These are phyloP conservation scores for Euphorbia schlechtendalii DNA, from an alignment of 441 rosid genomes.

Conservation along the genomic window DNA sequence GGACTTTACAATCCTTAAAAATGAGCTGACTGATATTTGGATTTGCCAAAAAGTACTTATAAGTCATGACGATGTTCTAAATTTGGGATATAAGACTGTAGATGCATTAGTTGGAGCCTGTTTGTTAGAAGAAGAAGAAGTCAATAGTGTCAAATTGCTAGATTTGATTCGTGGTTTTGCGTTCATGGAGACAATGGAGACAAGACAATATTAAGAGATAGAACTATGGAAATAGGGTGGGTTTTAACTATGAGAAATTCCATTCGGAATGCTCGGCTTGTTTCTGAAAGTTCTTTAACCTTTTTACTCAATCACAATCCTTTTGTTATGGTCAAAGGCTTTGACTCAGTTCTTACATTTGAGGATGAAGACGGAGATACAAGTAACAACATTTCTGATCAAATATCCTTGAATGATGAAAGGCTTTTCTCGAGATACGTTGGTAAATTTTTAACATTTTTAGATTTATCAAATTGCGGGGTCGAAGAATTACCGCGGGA, in stretches of 20 bases:
- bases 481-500: constrained; percentile 8
- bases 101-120: background rate
- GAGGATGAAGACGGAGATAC: too few relatives aligned
- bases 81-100: background rate
- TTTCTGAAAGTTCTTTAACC: too few relatives aligned
- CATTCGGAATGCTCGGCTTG: too few relatives aligned
- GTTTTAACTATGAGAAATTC: background rate
- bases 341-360: too few relatives aligned
- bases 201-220: too few relatives aligned
- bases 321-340: too few relatives aligned
- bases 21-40: background rate
- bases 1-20: background rate
- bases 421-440: too few relatives aligned
- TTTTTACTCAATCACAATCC: too few relatives aligned
- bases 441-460: background rate
- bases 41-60: too few relatives aligned
- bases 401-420: too few relatives aligned
- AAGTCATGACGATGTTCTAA: background rate
- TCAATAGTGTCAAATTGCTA: background rate
- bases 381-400: too few relatives aligned
- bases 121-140: background rate
- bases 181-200: too few relatives aligned
- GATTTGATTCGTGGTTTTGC: background rate
- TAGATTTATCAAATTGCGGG: background rate
- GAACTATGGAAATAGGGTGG: background rate